phyloP scores from a whole-genome alignment of 768 basidiomycete species.

The Antrodiella citrinella region DNA sequence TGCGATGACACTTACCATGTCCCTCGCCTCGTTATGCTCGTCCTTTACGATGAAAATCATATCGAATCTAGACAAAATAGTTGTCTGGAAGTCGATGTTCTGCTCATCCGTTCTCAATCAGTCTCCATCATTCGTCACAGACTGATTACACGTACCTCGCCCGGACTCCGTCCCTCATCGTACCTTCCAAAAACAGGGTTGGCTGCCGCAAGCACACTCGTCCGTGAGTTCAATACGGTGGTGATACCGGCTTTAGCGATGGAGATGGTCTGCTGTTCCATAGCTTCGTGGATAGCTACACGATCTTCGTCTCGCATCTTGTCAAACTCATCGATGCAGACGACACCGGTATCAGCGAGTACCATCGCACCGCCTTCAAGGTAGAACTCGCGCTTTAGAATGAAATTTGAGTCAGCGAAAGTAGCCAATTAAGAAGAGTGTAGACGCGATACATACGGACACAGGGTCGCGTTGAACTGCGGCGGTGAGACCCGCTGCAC shows the following conservation, averaged over 20 bases:
- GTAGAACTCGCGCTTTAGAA: constrained; percentile 88
- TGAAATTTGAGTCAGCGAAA: constrained; percentile 6
- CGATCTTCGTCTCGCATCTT: constrained; percentile 99
- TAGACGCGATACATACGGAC: constrained; percentile 56
- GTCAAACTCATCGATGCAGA: constrained; percentile 99
- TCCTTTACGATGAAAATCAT: constrained; percentile 99
- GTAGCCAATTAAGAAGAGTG: background rate
- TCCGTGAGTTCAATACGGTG: constrained; percentile 91
- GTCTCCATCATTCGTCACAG: no score
- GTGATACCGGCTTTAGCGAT: constrained; percentile 99
- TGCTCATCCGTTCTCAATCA: no score
- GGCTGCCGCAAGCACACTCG: constrained; percentile 92
- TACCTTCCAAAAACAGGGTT: constrained; percentile 98
- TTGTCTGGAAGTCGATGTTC: constrained; percentile 98
- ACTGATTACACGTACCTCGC: constrained; percentile 50
- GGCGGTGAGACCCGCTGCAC: constrained; percentile 96
- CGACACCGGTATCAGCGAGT: constrained; percentile 94
- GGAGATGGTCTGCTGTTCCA: constrained; percentile 99
- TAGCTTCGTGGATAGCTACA: constrained; percentile 98
- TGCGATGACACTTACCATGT: constrained; percentile 51
- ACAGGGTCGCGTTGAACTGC: constrained; percentile 91
- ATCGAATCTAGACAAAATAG: constrained; percentile 96
- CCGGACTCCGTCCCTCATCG: constrained; percentile 92
- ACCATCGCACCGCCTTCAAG: constrained; percentile 99
- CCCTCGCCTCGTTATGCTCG: constrained; percentile 91